Conservation (phyloP, 805 yeast species). For the Jamesozyma rosinii region DNA sequence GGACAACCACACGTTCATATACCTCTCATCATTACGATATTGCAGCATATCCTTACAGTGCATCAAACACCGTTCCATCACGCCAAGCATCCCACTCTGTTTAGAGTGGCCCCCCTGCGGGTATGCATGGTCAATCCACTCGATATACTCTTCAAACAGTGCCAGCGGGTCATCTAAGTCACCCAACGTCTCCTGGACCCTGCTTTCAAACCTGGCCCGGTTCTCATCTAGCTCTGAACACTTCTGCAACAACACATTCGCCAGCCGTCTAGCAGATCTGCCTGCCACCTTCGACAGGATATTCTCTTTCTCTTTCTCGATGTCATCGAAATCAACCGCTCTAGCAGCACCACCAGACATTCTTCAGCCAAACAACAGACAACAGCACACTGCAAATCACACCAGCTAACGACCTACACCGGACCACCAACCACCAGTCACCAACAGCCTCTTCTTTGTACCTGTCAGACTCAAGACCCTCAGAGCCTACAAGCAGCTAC, state of each 20-base stretch:
- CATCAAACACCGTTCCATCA: conserved; percentile 65
- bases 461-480: too few relatives aligned
- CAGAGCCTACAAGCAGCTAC: too few relatives aligned
- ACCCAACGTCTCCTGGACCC: conserved; percentile 31
- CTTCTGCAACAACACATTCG: conserved; percentile 31
- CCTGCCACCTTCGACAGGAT: conserved; percentile 61
- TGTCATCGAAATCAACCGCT: conserved; percentile 30
- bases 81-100: conserved; percentile 54
- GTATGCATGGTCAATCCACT: conserved; percentile 54
- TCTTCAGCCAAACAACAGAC: too few relatives aligned
- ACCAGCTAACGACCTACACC: too few relatives aligned
- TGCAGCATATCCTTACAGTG: conserved; percentile 48
- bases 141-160: conserved; percentile 56
- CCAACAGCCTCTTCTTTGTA: too few relatives aligned
- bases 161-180: conserved; percentile 77
- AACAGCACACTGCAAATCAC: too few relatives aligned
- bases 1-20: conserved; percentile 69
- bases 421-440: too few relatives aligned
- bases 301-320: conserved; percentile 68
- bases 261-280: conserved; percentile 52
- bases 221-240: conserved; percentile 4
- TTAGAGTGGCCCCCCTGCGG: conserved; percentile 53
- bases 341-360: too few relatives aligned
- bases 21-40: conserved; percentile 75
- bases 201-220: conserved; percentile 37